Evolutionary conservation across 2,329 filamentous ascomycete species (phyloP), one percentile per base, ranked within the genome.

Genomic region (Paecilomyces sp.): DNA sequence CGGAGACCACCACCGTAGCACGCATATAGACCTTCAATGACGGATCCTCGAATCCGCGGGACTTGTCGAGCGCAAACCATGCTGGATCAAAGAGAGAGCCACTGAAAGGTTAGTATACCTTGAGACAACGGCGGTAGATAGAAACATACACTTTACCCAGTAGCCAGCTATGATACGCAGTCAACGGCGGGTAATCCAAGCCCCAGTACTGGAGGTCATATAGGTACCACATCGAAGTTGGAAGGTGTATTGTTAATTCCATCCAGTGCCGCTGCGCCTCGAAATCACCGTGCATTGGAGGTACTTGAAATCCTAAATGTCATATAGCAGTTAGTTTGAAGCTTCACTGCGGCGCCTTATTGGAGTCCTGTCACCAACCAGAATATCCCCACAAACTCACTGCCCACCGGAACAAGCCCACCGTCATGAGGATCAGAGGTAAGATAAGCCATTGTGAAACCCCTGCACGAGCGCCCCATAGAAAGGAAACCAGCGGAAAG

Each of bases 241-340:
- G 94, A 1, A 99, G 81, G 61, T 96, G 86, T 8, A 86, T 90
- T 1, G 94, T 97, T 65, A 99, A 82, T 72, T 99, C 94, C 92
- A 99, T 96, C 94, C 94, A 99, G 76, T 99, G 94, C 67, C 94
- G 82, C 75, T 99, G 94, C 3, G 95, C 94, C 79, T 99, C 94
- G 77, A 96, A 99, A 76, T 99, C 94, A 65, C 94, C 94, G 71
- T 92, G 90, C 86, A 97, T 92, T 5, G 94, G 94, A 36, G 92
- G 92, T 61, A 85, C 85, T 61, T 88, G 80, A 69, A 88, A 90
- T 59, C 93, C 90, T 92, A 62, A 2, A 47, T 28, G 54, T 36
- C 3, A 59, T 53, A 64, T 33, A 68, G 25, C 25, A 28, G 58
- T 57, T 9, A 57, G 50, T 24, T 51, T 54, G 54, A 62, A 33